Conservation (phyloP, 768 basidiomycete species). For the Mycena epipterygia region DNA sequence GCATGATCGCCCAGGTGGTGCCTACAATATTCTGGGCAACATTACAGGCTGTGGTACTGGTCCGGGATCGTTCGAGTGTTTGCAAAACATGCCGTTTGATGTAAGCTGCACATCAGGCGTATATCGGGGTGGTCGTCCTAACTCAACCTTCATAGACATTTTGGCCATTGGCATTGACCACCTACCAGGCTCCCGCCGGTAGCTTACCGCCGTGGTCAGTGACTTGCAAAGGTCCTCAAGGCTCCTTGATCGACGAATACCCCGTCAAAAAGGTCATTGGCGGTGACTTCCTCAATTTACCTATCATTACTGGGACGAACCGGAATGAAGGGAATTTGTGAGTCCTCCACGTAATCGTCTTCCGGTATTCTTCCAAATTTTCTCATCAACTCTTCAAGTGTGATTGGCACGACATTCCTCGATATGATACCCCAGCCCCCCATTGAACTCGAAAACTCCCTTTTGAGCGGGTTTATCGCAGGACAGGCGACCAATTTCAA, state of each 20-base stretch:
- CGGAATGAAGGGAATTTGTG: no score
- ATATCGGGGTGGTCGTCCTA: neutral
- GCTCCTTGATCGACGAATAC: constrained; percentile 9
- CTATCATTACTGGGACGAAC: constrained; percentile 3
- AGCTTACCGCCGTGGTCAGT: constrained; percentile 3
- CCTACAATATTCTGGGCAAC: constrained; percentile 1
- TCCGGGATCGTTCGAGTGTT: constrained; percentile 1
- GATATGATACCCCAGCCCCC: constrained; percentile 1
- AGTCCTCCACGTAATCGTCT: neutral
- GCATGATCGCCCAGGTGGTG: constrained; percentile 8
- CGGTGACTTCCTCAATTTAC: constrained; percentile 10
- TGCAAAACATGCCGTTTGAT: constrained; percentile 3
- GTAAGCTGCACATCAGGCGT: neutral
- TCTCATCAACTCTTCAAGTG: neutral
- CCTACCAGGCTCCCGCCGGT: neutral
- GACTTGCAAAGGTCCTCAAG: neutral
- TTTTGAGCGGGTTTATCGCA: neutral
- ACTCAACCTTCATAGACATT: neutral
- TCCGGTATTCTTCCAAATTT: neutral
- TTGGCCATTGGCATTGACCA: constrained; percentile 7
- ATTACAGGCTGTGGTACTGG: constrained; percentile 3
- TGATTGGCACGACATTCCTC: constrained; percentile 2
- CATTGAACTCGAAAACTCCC: neutral
- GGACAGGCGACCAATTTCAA: neutral
- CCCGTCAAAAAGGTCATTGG: constrained; percentile 1